Conservation (phyloP, 2,329 filamentous ascomycete species). For the Fusarium oligoseptatum region DNA sequence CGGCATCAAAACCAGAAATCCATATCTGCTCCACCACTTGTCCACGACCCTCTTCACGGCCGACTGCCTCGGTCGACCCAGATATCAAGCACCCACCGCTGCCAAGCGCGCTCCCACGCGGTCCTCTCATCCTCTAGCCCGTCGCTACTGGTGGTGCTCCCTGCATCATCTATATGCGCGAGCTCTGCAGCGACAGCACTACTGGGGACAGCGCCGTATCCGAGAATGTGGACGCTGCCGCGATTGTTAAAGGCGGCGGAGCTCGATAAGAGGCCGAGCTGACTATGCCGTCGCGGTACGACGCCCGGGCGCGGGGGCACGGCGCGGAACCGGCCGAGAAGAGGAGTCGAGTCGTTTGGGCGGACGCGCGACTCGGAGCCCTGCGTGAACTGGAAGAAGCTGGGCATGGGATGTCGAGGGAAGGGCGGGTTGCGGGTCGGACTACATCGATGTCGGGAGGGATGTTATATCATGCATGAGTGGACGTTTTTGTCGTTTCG, state of each 20-base stretch:
- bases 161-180: slow-evolving; percentile 49
- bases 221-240: slow-evolving; percentile 66
- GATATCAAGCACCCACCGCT: slow-evolving; percentile 61
- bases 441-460: slow-evolving; percentile 36
- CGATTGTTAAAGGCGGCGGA: slow-evolving; percentile 50
- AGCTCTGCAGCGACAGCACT: slow-evolving; percentile 56
- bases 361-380: slow-evolving; percentile 70
- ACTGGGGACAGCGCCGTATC: slow-evolving; percentile 63
- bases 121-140: slow-evolving; percentile 53
- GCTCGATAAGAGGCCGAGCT: slow-evolving; percentile 56
- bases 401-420: slow-evolving; percentile 62
- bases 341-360: slow-evolving; percentile 68
- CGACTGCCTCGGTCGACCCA: slow-evolving; percentile 71
- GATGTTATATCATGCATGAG: slow-evolving; percentile 9
- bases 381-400: slow-evolving; percentile 77
- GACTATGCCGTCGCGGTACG: slow-evolving; percentile 49
- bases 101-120: slow-evolving; percentile 52
- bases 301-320: slow-evolving; percentile 62
- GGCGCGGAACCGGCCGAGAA: slow-evolving; percentile 75
- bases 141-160: slow-evolving; percentile 39
- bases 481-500: neutral
- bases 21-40: slow-evolving; percentile 74
- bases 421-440: slow-evolving; percentile 22
- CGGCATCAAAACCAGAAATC: slow-evolving; percentile 71
- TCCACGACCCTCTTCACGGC: slow-evolving; percentile 71